These are phyloP conservation scores for Luffa aegyptiaca DNA, from an alignment of 306 rosid species.

Conservation along the genomic window DNA sequence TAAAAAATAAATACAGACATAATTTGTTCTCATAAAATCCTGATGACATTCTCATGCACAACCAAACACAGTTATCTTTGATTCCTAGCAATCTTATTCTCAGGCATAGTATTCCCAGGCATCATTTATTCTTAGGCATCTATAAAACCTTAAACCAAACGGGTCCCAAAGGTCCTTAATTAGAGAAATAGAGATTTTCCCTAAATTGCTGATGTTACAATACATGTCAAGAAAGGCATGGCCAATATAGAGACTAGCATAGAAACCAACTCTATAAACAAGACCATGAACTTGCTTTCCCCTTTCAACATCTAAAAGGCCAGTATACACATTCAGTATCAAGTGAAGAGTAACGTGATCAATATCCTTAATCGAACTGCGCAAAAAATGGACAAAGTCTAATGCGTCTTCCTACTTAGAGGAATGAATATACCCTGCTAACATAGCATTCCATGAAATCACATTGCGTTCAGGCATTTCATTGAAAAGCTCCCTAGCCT, in stretches of 20 bases:
- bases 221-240: conserved; percentile 79
- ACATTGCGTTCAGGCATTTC: conserved; percentile 63
- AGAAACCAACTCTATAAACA: conserved; percentile 39
- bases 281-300: conserved; percentile 62
- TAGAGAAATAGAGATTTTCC: no score
- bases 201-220: conserved; percentile 17
- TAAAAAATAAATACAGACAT: no score
- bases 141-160: no score
- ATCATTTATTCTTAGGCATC: no score
- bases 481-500: conserved; percentile 48
- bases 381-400: conserved; percentile 40
- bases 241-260: conserved; percentile 33
- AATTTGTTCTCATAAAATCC: no score
- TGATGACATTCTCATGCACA: no score
- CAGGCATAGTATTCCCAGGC: no score
- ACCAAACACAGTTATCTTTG: no score
- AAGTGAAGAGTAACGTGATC: conserved; percentile 50
- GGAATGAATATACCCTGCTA: conserved; percentile 40
- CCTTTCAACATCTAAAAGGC: conserved; percentile 43
- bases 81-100: no score
- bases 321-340: conserved; percentile 40
- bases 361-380: conserved; percentile 13
- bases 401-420: conserved; percentile 45
- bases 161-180: no score
- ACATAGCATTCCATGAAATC: conserved; percentile 76